Percentiles rank a stretch among this genome's conserved stretches.
phyloP scores from a whole-genome alignment of 495 filamentous ascomycete genomes.

The Penicillium canescens region DNA sequence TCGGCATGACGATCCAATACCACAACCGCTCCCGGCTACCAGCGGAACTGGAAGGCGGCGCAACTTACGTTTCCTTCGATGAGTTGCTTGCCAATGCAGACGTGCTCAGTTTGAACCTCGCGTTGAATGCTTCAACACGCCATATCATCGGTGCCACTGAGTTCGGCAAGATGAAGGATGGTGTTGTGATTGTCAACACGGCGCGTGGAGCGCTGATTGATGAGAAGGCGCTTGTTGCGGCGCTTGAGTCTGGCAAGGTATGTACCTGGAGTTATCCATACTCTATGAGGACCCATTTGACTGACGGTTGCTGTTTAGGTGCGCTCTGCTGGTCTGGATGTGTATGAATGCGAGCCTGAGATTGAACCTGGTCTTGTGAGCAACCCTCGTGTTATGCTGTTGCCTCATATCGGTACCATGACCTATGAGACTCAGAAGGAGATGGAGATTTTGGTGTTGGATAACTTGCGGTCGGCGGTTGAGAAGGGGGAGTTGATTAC shows the following conservation, averaged over 20 bases:
- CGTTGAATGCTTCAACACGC: conserved; percentile 63
- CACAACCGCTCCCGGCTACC: conserved; percentile 64
- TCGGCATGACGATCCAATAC: conserved; percentile 72
- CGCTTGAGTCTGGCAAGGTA: conserved; percentile 69
- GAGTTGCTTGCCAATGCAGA: conserved; percentile 69
- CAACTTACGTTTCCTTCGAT: conserved; percentile 67
- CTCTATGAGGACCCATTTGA: conserved; percentile 4
- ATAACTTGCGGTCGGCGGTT: conserved; percentile 65
- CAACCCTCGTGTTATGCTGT: conserved; percentile 68
- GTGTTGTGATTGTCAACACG: conserved; percentile 80
- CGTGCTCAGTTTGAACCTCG: conserved; percentile 76
- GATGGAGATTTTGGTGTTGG: conserved; percentile 75
- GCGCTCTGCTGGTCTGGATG: conserved; percentile 66
- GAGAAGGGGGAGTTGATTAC: conserved; percentile 65
- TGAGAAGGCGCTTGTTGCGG: conserved; percentile 71
- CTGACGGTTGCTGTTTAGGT: conserved; percentile 25
- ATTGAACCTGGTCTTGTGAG: conserved; percentile 69
- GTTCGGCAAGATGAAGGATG: conserved; percentile 71
- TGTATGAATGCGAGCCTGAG: conserved; percentile 77
- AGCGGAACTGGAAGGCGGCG: conserved; percentile 53
- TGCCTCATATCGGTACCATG: conserved; percentile 80
- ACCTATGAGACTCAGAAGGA: conserved; percentile 66
- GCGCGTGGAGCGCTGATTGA: conserved; percentile 79
- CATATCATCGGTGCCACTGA: conserved; percentile 68
- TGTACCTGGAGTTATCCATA: conserved; percentile 19